Evolutionary conservation across 257 asterid species (phyloP), one percentile per base, ranked within the genome.

Genomic region (Ilex aquifolium): DNA sequence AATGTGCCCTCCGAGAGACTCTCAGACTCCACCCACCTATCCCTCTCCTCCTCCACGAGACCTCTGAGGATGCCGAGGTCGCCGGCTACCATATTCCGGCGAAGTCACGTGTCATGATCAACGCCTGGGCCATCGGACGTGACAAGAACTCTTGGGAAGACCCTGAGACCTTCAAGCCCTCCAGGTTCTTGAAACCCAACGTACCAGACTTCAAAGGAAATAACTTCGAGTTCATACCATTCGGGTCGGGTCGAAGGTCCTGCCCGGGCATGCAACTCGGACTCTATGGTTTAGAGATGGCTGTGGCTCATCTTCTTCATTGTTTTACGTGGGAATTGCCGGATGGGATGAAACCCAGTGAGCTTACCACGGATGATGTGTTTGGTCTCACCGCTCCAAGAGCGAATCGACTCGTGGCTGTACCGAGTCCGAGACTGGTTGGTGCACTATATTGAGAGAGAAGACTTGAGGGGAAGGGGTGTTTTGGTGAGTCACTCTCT

Each of bases 1-100:
- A 76, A 7, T 85, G 92, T 57, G 82, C 92, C 77, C 53, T 87
- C 4, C 87, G 85, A 61, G 97, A 90, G 62, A 84, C 81, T 65
- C 90, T 90, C 72, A 80, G 95, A 29, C 94, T 89, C 76, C 97
- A 89, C 85, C 97, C 95, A 0, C 97, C 97, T 3, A 87, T 87
- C 70, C 97, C 97, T 0, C 82, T 90, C 70, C 95, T 87, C 77
- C 97, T 90, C 73, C 95, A 90, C 76, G 97, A 90, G 79, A 81
- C 95, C 32, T 65, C 92, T 31, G 77, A 57, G 54, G 85, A 71
- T 4, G 65, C 95, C 57, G 79, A 62, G 69, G 77, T 90, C 21
- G 72, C 79, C 29, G 97, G 97, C 27, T 90, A 75, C 87, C 68
- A 72, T 57, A 66, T 90, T 1, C 97, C 97, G 50, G 87, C 90